Base-by-base conservation (phyloP, 768 basidiomycete species). In the Boletales sp. region DNA sequence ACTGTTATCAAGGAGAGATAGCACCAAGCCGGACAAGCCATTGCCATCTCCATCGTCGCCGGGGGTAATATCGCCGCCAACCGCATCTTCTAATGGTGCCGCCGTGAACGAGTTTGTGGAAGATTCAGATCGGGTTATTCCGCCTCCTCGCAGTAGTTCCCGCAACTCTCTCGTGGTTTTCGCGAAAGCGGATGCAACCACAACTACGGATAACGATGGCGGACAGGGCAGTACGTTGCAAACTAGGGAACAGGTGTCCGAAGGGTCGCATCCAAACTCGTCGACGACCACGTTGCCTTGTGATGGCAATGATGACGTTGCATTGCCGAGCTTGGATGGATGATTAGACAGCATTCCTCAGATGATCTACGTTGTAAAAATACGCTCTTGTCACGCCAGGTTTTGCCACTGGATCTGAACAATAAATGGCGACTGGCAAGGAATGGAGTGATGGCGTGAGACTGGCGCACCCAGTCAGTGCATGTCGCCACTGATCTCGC, bases 1-100 rank as follows among this genome's bases (percentile, higher is more conserved):
- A 36, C 61, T 74, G 39, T 57, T 74, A 18, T 65, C 63, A 7
- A 57, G 62, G 50, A 62, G 56, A 53, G 65, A 61, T 44, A 61
- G 56, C 44, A 44, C 19, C 41, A 63, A 54, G 53, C 40, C 42
- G 47, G 70, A 65, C 39, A 73, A 60, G 48, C 62, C 62, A 37
- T 56, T 57, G 10, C 58, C 66, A 34, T 57, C 65, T 51, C 58
- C 65, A 21, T 57, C 61, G 9, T 39, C 60, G 17, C 53, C 56
- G 15, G 59, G 46, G 38, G 49, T 55, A 9, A 41, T 56, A 28
- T 52, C 58, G 18, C 42, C 39, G 30, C 46, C 49, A 36, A 35
- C 25, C 38, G 34, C 35, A 33, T 30, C 52, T 56, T 48, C 46
- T 30, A 54, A 55, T 55, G 55, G 50, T 28, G 25, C 25, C 40